Base-by-base conservation (phyloP, 2,329 filamentous ascomycete genomes). In the Lecanicillium sp. region DNA sequence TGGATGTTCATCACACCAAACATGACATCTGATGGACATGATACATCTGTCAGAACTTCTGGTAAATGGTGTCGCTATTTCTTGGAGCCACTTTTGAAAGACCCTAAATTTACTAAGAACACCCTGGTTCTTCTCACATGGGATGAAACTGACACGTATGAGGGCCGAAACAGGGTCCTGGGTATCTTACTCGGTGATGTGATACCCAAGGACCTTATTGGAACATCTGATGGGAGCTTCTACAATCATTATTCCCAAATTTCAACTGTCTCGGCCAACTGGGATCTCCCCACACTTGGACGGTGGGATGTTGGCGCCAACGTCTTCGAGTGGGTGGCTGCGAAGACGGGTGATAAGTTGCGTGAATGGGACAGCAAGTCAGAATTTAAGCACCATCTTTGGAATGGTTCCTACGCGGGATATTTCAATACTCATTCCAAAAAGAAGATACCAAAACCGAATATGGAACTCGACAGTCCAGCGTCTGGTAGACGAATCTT, bases 121-220 rank as follows among this genome's bases (percentile, higher is more conserved):
- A 90, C 86, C 0, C 74, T 93, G 1, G 75, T 93, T 8, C 70
- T 91, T 5, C 64, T 93, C 51, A 90, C 82, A 7, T 93, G 89
- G 58, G 87, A 93, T 54, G 88, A 93, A 68, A 86, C 82, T 62
- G 78, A 84, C 56, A 81, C 76, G 9, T 89, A 89, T 65, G 64
- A 71, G 5, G 67, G 71, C 19, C 75, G 78, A 56, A 93, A 91
- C 73, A 73, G 73, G 32, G 75, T 93, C 44, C 77, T 87, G 51
- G 78, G 71, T 52, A 74, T 93, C 54, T 75, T 93, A 0, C 69
- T 93, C 3, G 87, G 87, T 12, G 86, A 86, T 50, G 83, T 81
- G 14, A 66, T 94, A 2, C 84, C 85, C 8, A 43, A 69, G 3
- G 44, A 75, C 14, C 74, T 86, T 1, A 67, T 79, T 33, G 84